Evolutionary conservation across 306 rosid species (phyloP), one percentile per base, ranked within the genome.

Genomic region (Inga laurina): DNA sequence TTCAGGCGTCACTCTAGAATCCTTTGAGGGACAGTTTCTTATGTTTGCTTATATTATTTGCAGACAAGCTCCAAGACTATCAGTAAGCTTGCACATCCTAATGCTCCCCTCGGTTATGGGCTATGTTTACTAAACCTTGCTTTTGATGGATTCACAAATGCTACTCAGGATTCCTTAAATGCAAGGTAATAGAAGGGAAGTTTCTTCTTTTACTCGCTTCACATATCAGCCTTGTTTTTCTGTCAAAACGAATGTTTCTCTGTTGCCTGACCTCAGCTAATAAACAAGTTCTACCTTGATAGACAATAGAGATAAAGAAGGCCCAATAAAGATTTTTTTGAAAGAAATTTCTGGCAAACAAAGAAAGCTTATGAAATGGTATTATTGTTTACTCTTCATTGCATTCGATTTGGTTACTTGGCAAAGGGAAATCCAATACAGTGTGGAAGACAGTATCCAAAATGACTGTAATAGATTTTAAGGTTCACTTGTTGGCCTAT

Each of bases 61-160:
- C 91, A 96, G 99, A 94, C 99, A 81, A 96, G 97, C 89, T 94
- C 98, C 68, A 94, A 91, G 90, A 94, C 98, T 70, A 96, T 88
- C 54, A 90, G 87, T 89, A 96, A 96, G 89, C 87, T 96, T 85
- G 99, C 99, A 74, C 89, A 90, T 85, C 99, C 99, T 59, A 94
- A 96, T 88, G 97, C 97, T 45, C 97, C 98, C 78, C 91, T 96
- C 73, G 99, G 99, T 57, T 96, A 96, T 75, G 97, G 97, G 41
- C 87, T 96, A 75, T 96, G 99, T 86, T 92, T 90, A 86, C 86
- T 96, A 32, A 96, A 96, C 90, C 98, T 96, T 73, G 93, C 97
- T 49, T 94, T 96, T 88, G 99, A 96, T 85, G 99, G 99, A 84
- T 96, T 96, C 84, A 96, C 99, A 66, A 96, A 96, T 89, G 99